Base-by-base conservation (phyloP, 2,329 filamentous ascomycete species). In the Colletotrichum scovillei region DNA sequence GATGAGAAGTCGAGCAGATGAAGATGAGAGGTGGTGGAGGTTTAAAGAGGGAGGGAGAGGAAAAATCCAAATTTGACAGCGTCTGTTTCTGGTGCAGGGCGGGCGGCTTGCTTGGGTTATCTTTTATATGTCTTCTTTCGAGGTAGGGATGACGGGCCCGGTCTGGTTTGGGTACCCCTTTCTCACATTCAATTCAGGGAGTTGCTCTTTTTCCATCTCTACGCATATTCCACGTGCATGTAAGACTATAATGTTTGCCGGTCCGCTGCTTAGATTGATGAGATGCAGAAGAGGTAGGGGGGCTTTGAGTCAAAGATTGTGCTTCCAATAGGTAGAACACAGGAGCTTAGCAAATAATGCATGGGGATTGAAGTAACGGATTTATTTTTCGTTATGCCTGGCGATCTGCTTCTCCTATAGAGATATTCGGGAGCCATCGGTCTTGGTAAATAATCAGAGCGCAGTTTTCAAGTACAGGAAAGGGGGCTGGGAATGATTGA, bases 1-100 rank as follows among this genome's bases (percentile, higher is more conserved):
- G 92, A 94, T 26, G 95, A 96, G 88, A 97, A 94, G 87, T 85
- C 86, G 72, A 85, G 87, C 74, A 84, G 86, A 82, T 87, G 75
- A 79, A 62, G 53, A 49, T 11, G 8, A 49, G 8, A 49, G 42
- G 28, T 19, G 46, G 12, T 26, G 28, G 60, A 11, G 28, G 19
- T 11, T 24, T 22, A 32, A 19, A 32, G 16, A 35, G 1, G 19
- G 32, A 24, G 30, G 30, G 16, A 42, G 22, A 46, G 22, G 24
- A 22, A 63, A 64, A 32, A 64, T 49, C 42, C 42, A 49, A 22
- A 49, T 49, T 49, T 49, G 30, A 38, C 14, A 38, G 46, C 16
- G 62, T 64, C 24, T 53, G n/a, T 46, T 53, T 63, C 49, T 19
- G 14, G 46, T 55, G 12, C 42, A 22, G 19, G 22, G 46, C 62